These are phyloP conservation scores for Rossbeevera mucosa DNA, from an alignment of 768 basidiomycete genomes.

Conservation along the genomic window DNA sequence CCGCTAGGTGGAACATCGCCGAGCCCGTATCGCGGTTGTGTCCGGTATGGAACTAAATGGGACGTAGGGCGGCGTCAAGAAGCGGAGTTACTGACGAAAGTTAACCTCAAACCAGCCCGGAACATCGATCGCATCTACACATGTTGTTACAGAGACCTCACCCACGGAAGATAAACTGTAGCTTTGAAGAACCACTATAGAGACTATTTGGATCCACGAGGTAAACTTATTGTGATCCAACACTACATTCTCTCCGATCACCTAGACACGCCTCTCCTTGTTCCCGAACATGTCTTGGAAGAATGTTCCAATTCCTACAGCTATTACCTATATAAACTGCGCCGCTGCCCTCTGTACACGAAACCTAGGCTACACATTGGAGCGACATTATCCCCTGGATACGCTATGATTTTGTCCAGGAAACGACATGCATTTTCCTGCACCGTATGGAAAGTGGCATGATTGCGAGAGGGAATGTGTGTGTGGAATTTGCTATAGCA, in stretches of 20 bases:
- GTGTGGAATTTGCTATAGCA: conserved; percentile 50
- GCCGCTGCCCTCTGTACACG: too few species aligned
- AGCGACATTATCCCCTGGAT: neutral
- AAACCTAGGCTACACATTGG: neutral
- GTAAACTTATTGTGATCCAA: conserved; percentile 39
- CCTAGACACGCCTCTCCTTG: conserved; percentile 33
- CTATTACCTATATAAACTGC: too few species aligned
- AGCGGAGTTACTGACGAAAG: conserved; percentile 19
- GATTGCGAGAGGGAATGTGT: neutral
- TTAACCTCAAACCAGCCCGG: neutral
- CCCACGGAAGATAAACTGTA: conserved; percentile 32
- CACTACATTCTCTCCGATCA: conserved; percentile 33
- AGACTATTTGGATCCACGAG: conserved; percentile 36
- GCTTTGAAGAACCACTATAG: conserved; percentile 29
- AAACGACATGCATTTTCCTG: conserved; percentile 46
- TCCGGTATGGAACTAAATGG: conserved; percentile 3
- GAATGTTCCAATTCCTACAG: too few species aligned
- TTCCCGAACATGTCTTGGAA: conserved; percentile 45
- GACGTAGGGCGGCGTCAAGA: conserved; percentile 6
- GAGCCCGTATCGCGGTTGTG: neutral
- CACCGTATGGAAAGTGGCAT: neutral
- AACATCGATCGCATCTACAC: conserved; percentile 5
- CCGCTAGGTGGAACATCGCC: conserved; percentile 22
- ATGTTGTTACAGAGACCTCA: conserved; percentile 20
- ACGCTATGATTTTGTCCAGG: conserved; percentile 34